Evolutionary conservation across 441 rosid species (phyloP), one percentile per base, ranked within the genome.

Genomic region (Arabidopsis lyrata): DNA sequence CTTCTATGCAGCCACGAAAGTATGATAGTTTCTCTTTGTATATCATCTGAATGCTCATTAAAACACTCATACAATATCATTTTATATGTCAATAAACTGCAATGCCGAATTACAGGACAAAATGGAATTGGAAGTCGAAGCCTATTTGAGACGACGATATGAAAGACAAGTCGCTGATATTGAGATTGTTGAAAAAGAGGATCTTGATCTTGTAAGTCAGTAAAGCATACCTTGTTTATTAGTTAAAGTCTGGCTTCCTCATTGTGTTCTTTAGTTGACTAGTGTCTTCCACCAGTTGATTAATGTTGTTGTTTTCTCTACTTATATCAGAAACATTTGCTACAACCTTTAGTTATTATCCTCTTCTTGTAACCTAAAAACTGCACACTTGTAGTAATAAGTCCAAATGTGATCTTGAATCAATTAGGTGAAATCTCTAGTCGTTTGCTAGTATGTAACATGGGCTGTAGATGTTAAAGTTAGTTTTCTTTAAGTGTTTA

Each of bases 71-170:
- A n/a, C n/a, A n/a, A 22, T 22, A 22, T 22, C 62, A 6, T 65
- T 38, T 35, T 60, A 29, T 48, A 38, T 77, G 48, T 60, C 24
- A 53, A 48, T 65, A 42, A 61, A 20, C 69, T 68, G 66, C 61
- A 55, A 45, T 74, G 59, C 56, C 63, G 44, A 53, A 13, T 77
- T 73, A 24, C 80, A 92, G 97, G 88, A 81, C 15, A 93, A 88
- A 48, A 81, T 83, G 89, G 99, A 93, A 79, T 78, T 88, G 91
- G 99, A 93, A 39, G 95, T 91, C 16, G 99, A 95, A 69, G 91
- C 89, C 22, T 93, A 91, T 77, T 78, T 95, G 84, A 83, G 94
- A 74, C 84, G 97, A 49, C 86, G 89, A 13, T 93, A 87, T 73
- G 97, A 95, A 85, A 84, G 78, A 85, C 96, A 95, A 81, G 83